Evolutionary conservation across 108 stramenopile genomes (phyloP), one percentile per base, ranked within the genome.

Genomic region (Chaetoceros tenuissimus): DNA sequence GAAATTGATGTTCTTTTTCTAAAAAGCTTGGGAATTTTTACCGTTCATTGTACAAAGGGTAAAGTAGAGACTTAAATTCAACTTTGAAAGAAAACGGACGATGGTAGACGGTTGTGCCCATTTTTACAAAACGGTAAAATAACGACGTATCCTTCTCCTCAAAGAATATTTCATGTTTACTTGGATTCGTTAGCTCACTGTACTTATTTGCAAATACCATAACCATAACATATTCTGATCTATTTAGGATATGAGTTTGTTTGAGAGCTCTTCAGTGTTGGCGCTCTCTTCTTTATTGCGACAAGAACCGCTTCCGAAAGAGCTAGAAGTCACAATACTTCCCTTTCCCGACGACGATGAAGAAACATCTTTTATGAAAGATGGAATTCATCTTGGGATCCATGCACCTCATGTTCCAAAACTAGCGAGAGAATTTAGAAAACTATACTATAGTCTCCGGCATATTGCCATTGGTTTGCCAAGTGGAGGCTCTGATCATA

Each of bases 331-430:
- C 34, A 40, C 34, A 40, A 40, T 40, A 5, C 34, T 40, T 13
- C 34, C 34, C 34, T 40, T 40, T 40, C 34, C 34, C 34, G 34
- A 40, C 5, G 13, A 40, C 34, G 34, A 40, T 40, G 34, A 40
- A 13, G 34, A 5, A 13, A 10, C 34, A 13, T 40, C 34, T 10
- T 40, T 66, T 8, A 24, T 68, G 27, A 59, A 71, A 48, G 55
- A 65, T 2, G 69, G 66, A 16, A 24, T 17, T 8, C 62, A 71
- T 44, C 47, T 78, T 24, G 77, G 73, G 27, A 62, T 78, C 40
- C 67, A 78, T 51, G 77, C 77, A 2, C 57, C 65, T 10, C 48
- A 70, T 51, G 48, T 78, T 18, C 73, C 77, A 1, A 47, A 45
- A 3, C 48, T 78, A 48, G 70, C 77, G 0, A 64, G 66, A 31